A percentile compares a stretch with the other conserved stretches of the same genome.
Conservation (phyloP, 2,329 filamentous ascomycete species). For the Shiraia sp. region DNA sequence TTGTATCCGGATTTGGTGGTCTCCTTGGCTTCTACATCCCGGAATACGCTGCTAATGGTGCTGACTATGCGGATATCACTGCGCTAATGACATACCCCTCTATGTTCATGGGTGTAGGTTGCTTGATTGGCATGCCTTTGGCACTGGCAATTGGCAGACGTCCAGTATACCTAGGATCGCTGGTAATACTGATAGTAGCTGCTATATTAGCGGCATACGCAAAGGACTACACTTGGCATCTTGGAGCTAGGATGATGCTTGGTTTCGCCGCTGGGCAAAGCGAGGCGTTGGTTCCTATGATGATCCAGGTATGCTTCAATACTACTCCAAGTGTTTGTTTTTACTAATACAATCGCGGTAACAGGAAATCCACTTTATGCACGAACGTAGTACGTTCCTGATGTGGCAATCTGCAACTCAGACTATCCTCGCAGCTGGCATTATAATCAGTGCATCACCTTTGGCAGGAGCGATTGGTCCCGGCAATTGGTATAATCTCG, state of each 20-base stretch:
- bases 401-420: conserved; percentile 51
- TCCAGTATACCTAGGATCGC: conserved; percentile 21
- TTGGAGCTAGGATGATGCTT: conserved; percentile 45
- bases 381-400: conserved; percentile 48
- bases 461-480: conserved; percentile 50
- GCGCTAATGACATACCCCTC: conserved; percentile 32
- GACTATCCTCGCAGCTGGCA: conserved; percentile 44
- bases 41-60: conserved; percentile 42
- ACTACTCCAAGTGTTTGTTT: neutral
- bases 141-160: conserved; percentile 25
- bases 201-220: conserved; percentile 15
- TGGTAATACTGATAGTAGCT: conserved; percentile 13
- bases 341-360: neutral
- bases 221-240: conserved; percentile 35
- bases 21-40: conserved; percentile 50
- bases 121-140: conserved; percentile 22
- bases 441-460: conserved; percentile 47
- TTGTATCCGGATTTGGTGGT: conserved; percentile 50
- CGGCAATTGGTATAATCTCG: conserved; percentile 51
- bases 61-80: conserved; percentile 47
- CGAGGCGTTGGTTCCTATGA: conserved; percentile 50
- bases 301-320: conserved; percentile 27
- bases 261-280: conserved; percentile 49
- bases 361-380: conserved; percentile 47
- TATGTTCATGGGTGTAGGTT: conserved; percentile 31